Percentiles rank a stretch among this genome's conserved stretches.
Conservation (phyloP, 2,329 filamentous ascomycete species). For the Mycosphaerella sp. region DNA sequence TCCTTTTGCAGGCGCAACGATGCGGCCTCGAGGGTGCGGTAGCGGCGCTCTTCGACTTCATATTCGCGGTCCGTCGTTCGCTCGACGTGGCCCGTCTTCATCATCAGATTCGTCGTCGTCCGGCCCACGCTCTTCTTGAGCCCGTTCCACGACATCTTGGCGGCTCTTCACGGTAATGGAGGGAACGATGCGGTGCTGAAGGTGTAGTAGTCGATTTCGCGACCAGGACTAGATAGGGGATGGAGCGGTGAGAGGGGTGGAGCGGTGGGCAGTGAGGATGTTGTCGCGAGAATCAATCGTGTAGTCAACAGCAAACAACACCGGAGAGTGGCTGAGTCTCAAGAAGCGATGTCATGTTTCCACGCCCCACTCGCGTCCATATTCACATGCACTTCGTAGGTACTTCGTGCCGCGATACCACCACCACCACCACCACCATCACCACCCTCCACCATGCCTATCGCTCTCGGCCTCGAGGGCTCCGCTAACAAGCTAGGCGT, state of each 20-base stretch:
- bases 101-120: slow-evolving; percentile 99
- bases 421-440: neutral
- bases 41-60: slow-evolving; percentile 87
- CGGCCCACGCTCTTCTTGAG: slow-evolving; percentile 64
- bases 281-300: neutral
- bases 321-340: neutral
- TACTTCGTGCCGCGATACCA: neutral
- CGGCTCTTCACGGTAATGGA: slow-evolving; percentile 11
- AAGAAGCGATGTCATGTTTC: neutral
- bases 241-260: neutral
- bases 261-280: neutral
- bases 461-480: slow-evolving; percentile 74
- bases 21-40: slow-evolving; percentile 94
- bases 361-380: neutral
- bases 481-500: slow-evolving; percentile 97
- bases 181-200: neutral
- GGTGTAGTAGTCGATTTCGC: neutral
- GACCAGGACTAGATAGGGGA: neutral
- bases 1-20: slow-evolving; percentile 91
- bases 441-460: slow-evolving; percentile 36
- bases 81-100: slow-evolving; percentile 99
- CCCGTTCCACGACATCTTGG: slow-evolving; percentile 56
- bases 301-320: neutral
- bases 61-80: slow-evolving; percentile 98
- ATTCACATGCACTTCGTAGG: slow-evolving; percentile 3